Evolutionary conservation across 257 asterid species (phyloP), one percentile per base, ranked within the genome.

Genomic region (Nicotiana undulata): DNA sequence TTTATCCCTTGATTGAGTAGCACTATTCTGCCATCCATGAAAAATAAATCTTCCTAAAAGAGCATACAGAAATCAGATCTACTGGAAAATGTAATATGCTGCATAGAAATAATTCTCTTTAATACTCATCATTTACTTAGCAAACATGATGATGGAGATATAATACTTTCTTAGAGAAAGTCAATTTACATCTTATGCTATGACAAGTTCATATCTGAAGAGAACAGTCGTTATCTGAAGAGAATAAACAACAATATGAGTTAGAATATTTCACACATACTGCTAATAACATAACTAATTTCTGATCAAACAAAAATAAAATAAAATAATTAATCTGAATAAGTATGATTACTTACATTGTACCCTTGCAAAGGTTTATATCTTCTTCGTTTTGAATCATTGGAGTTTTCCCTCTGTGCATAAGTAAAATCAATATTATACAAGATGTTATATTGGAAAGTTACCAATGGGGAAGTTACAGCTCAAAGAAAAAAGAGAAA

Each of bases 21-120:
- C 93, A 82, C 98, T 95, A 86, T 90, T 95, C 89, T 95, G 99
- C 97, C 98, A 95, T 81, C 99, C 99, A 81, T 88, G 83, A 98
- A 95, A 90, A 87, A 87, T 87, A 91, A 86, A 82, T 88, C 94
- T 83, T 95, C 99, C 99, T 95, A 91, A 76, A 84, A 58, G 74
- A 55, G 53, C 26, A 74, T 49, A 74, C 16, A 24, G 77, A 70
- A 70, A 32, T 70, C 77, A 70, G 78, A 74, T 74, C 78, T 74
- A 49, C 78, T 16, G 61, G 60, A 2, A 49, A 49, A 29, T 24
- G 78, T 49, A 16, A 74, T 46, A 24, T 24, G 24, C 61, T 32
- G 15, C 60, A 24, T 70, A 15, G 44, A 74, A 74, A 24, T 49
- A 46, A 13, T 8, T 49, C 78, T 44, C 37, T 49, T 24, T 49